Evolutionary conservation across 2,329 filamentous ascomycete species (phyloP).

Genomic region (Claviceps humidiphila): DNA sequence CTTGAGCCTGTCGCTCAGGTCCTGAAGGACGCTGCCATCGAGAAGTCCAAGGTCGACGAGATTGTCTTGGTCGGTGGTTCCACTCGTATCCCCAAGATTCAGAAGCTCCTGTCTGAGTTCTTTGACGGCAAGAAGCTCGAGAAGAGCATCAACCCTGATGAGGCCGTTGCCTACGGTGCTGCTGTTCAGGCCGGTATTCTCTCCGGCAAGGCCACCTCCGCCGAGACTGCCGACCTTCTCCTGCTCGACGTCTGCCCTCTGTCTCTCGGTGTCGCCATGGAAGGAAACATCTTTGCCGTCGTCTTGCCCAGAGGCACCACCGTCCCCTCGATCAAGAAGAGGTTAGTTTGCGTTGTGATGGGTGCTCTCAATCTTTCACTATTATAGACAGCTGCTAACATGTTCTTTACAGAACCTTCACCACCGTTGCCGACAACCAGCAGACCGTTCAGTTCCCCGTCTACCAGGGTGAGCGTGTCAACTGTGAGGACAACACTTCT

Average conservation of each 20-base stretch:
- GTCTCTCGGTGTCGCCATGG: conserved; percentile 97
- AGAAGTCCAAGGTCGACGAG: conserved; percentile 90
- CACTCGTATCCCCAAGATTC: conserved; percentile 96
- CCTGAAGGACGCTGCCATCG: conserved; percentile 77
- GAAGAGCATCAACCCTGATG: conserved; percentile 99
- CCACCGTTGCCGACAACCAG: conserved; percentile 67
- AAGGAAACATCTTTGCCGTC: conserved; percentile 96
- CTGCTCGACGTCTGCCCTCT: conserved; percentile 93
- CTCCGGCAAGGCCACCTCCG: conserved; percentile 91
- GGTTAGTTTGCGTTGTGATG: conserved; percentile 11
- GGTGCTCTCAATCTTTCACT: background rate
- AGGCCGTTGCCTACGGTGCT: conserved; percentile 97
- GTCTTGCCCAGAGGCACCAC: conserved; percentile 54
- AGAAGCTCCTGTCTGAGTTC: conserved; percentile 98
- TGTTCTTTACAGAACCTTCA: conserved; percentile 49
- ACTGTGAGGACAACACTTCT: conserved; percentile 97
- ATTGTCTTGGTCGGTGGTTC: conserved; percentile 98
- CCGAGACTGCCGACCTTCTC: conserved; percentile 86
- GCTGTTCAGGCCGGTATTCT: conserved; percentile 98
- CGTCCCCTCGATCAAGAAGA: conserved; percentile 64
- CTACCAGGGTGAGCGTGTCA: conserved; percentile 91
- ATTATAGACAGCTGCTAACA: background rate
- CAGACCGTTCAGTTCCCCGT: conserved; percentile 67
- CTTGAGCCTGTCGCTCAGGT: conserved; percentile 94
- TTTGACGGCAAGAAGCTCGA: conserved; percentile 99